Conservation (phyloP, 352 stramenopile species). For the Aphanomyces astaci region DNA sequence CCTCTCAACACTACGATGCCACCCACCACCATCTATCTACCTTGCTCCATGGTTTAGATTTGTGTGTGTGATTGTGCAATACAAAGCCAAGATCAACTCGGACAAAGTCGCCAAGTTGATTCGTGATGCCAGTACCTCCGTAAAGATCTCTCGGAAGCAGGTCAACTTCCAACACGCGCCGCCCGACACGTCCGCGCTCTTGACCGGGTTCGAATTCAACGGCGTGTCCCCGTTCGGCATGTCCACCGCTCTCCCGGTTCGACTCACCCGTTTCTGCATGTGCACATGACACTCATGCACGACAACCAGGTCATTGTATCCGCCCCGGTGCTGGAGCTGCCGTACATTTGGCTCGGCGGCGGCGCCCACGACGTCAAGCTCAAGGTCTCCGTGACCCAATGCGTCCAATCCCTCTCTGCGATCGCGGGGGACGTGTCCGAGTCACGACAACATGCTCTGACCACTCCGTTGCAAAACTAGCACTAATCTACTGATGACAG, state of each 20-base stretch:
- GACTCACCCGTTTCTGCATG: conserved; percentile 12
- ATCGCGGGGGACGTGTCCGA: conserved; percentile 51
- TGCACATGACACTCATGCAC: neutral
- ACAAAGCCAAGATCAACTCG: conserved; percentile 72
- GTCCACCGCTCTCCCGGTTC: conserved; percentile 55
- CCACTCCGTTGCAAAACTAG: neutral
- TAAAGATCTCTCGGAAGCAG: conserved; percentile 42
- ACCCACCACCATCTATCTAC: no score
- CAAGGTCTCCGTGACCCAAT: conserved; percentile 54
- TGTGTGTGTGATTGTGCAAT: conserved; percentile 82
- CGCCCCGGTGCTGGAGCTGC: conserved; percentile 38
- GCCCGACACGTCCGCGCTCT: conserved; percentile 50
- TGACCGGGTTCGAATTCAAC: conserved; percentile 83
- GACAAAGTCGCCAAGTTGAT: conserved; percentile 54
- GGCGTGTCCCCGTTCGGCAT: conserved; percentile 78
- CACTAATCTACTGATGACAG: no score
- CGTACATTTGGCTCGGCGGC: conserved; percentile 75
- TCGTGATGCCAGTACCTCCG: conserved; percentile 26
- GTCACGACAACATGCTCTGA: neutral
- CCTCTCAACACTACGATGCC: neutral
- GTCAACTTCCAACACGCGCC: conserved; percentile 85
- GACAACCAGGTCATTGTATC: conserved; percentile 55
- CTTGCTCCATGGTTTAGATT: conserved; percentile 45
- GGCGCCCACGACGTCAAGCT: conserved; percentile 74
- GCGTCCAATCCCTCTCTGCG: conserved; percentile 44